A percentile compares a stretch with the other conserved stretches of the same genome.
Evolutionary conservation across 2,329 filamentous ascomycete species (phyloP).

Genomic region (Tolypocladium capitatum): DNA sequence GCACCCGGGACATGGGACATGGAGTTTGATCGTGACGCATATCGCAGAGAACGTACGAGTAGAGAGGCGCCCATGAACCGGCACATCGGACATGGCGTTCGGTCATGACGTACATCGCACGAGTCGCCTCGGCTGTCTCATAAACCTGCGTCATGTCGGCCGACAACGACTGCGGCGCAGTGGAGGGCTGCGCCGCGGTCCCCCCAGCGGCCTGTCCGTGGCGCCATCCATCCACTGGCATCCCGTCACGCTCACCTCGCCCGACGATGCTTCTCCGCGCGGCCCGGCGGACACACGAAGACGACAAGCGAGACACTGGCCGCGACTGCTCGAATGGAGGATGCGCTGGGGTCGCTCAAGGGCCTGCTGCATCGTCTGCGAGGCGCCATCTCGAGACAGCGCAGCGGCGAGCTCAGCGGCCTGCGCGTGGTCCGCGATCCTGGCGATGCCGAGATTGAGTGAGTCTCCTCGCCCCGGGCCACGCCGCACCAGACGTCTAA

Average conservation of each 20-base stretch:
- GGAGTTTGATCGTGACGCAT: too few relatives aligned
- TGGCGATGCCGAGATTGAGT: slow-evolving; percentile 12
- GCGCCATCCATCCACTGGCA: too few relatives aligned
- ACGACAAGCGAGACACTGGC: neutral
- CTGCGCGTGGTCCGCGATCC: slow-evolving; percentile 10
- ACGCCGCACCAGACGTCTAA: neutral
- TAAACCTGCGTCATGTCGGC: too few relatives aligned
- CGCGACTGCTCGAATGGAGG: slow-evolving; percentile 6
- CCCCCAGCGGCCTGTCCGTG: too few relatives aligned
- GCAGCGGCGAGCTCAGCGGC: slow-evolving; percentile 5
- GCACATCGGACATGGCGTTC: too few relatives aligned
- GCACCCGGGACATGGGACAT: too few relatives aligned
- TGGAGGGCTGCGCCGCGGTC: too few relatives aligned
- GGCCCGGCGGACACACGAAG: neutral
- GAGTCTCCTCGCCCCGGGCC: neutral
- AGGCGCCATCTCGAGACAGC: slow-evolving; percentile 8
- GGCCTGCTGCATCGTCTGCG: slow-evolving; percentile 11
- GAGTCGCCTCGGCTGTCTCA: too few relatives aligned
- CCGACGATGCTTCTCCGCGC: neutral
- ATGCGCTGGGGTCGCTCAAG: slow-evolving; percentile 9
- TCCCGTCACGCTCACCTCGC: neutral
- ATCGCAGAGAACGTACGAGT: too few relatives aligned
- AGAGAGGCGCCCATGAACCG: too few relatives aligned
- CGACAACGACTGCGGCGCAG: too few relatives aligned
- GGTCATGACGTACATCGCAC: too few relatives aligned